Base-by-base conservation (phyloP, 352 stramenopile genomes). In the Phytophthora palmivora region DNA sequence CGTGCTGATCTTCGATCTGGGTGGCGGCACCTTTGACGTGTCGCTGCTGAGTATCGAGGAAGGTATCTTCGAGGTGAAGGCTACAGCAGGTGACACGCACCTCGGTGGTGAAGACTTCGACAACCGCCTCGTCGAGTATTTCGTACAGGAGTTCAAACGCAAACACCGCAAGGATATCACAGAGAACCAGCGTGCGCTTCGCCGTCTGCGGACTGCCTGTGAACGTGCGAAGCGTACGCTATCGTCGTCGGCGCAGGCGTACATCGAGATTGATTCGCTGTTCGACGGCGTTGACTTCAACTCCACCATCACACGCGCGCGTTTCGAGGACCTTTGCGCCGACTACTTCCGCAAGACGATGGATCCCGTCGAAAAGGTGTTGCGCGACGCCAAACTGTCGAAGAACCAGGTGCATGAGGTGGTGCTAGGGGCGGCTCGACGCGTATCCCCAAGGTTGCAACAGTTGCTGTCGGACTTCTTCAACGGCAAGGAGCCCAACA, bases 1-100 rank as follows among this genome's bases (percentile, higher is more conserved):
- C 55, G 91, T 99, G 36, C 84, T 99, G 12, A 98, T 99, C 57
- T 99, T 98, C 62, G 96, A 99, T 62, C 77, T 98, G 42, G 94
- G 93, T 30, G 94, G 92, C 26, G 94, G 95, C 57, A 98, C 93
- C 26, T 98, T 98, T 60, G 94, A 98, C 82, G 92, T 98, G 50
- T 95, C 79, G 26, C 72, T 98, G 22, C 69, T 98, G 33, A 96
- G 75, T 39, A 98, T 98, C 62, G 93, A 98, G 45, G 90, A 98
- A 38, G 95, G 93, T 49, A 98, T 98, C 67, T 98, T 98, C 66
- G 94, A 98, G 67, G 96, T 98, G 45, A 97, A 97, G 79, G 92
- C 94, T 33, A 99, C 96, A 5, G 89, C 84, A 32, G 95, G 96
- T 65, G 95, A 98, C 71, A 98, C 94, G 21, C 89, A 97, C 62